Evolutionary conservation across 768 basidiomycete species (phyloP).

Genomic region (Saitozyma sp.): DNA sequence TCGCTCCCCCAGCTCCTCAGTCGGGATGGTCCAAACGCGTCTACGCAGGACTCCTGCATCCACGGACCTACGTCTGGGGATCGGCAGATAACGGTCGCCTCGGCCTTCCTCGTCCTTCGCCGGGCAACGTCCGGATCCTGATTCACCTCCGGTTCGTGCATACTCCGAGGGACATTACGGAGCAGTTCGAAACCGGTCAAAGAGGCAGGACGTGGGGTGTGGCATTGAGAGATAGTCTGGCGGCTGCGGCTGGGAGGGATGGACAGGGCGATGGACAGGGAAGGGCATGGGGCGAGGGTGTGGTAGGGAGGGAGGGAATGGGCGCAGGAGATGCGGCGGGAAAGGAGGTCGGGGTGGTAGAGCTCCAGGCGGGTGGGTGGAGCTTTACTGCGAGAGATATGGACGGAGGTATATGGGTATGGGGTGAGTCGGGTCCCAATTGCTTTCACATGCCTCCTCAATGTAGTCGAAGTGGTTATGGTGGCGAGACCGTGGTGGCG

Average conservation of each 20-base stretch:
- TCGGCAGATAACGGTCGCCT: slow-evolving; percentile 32
- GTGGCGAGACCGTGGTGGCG: neutral
- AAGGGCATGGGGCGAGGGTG: neutral
- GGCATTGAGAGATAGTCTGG: too few species aligned
- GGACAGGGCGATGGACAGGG: neutral
- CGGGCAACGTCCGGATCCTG: neutral
- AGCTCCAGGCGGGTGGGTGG: slow-evolving; percentile 46
- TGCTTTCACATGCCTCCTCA: too few species aligned
- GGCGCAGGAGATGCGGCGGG: neutral
- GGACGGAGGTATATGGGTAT: slow-evolving; percentile 46
- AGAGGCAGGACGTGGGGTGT: neutral
- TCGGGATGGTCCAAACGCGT: slow-evolving; percentile 24
- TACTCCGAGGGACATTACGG: slow-evolving; percentile 25
- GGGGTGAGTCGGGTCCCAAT: slow-evolving; percentile 29
- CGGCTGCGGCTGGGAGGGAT: neutral
- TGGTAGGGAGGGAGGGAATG: neutral
- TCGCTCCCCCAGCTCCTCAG: slow-evolving; percentile 13
- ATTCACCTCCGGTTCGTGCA: slow-evolving; percentile 18
- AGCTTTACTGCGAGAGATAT: slow-evolving; percentile 42
- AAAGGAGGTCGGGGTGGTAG: slow-evolving; percentile 27
- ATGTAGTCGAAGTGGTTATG: too few species aligned
- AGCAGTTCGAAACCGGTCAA: neutral
- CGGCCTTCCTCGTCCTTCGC: slow-evolving; percentile 11
- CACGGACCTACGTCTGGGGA: slow-evolving; percentile 46
- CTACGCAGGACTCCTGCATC: slow-evolving; percentile 19